Conservation (phyloP, 805 yeast species). For the Maudiozyma pseudohumilis region DNA sequence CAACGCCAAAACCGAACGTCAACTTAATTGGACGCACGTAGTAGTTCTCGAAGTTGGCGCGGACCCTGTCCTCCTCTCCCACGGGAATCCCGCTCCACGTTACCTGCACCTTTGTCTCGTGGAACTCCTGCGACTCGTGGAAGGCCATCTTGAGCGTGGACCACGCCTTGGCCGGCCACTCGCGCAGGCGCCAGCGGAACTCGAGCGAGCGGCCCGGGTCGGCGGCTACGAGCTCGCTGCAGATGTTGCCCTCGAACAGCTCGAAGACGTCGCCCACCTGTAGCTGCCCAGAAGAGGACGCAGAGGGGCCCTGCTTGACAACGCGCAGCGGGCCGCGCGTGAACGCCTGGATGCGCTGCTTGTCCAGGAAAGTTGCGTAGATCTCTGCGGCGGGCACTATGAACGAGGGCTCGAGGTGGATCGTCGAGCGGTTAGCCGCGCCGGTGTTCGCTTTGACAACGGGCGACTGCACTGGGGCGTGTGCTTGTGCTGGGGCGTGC, state of each 20-base stretch:
- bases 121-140: slow-evolving; percentile 54
- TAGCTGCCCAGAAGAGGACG: slow-evolving; percentile 37
- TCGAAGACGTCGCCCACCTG: slow-evolving; percentile 52
- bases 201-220: slow-evolving; percentile 43
- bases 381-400: slow-evolving; percentile 83
- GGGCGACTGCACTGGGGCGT: too few relatives aligned
- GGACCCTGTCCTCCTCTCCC: slow-evolving; percentile 87
- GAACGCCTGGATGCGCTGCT: slow-evolving; percentile 82
- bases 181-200: slow-evolving; percentile 77
- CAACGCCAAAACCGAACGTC: slow-evolving; percentile 95
- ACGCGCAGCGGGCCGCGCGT: slow-evolving; percentile 47
- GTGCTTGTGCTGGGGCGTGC: background rate
- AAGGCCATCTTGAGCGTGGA: slow-evolving; percentile 60
- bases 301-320: slow-evolving; percentile 32
- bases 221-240: slow-evolving; percentile 51
- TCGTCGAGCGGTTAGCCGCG: slow-evolving; percentile 57
- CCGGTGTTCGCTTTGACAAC: slow-evolving; percentile 4
- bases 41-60: slow-evolving; percentile 77
- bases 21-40: slow-evolving; percentile 82
- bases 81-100: slow-evolving; percentile 83
- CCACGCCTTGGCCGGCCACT: slow-evolving; percentile 81
- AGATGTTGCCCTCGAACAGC: slow-evolving; percentile 80
- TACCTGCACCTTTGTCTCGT: slow-evolving; percentile 75
- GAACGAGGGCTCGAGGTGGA: slow-evolving; percentile 70
- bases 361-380: slow-evolving; percentile 66